These are phyloP conservation scores for Epipyxis sp. DNA, from an alignment of 108 stramenopile genomes.

Conservation along the genomic window DNA sequence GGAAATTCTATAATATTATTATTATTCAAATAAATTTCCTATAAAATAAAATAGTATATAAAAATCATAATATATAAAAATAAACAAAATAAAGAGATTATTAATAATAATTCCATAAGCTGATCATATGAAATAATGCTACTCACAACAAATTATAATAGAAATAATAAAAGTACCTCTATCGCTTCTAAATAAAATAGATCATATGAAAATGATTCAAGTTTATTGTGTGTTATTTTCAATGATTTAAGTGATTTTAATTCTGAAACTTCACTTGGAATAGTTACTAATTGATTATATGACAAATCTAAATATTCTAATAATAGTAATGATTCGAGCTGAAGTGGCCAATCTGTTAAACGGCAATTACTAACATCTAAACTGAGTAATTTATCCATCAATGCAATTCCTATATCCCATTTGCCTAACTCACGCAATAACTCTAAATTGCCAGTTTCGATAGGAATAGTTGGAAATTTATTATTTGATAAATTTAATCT, in stretches of 20 bases:
- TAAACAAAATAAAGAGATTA: too few species aligned
- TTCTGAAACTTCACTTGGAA: background rate
- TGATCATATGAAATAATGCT: too few species aligned
- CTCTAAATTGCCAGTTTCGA: conserved; percentile 16
- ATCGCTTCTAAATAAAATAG: background rate
- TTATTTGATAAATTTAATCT: conserved; percentile 14
- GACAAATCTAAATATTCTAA: conserved; percentile 3
- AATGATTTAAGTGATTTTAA: too few species aligned
- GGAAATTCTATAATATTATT: too few species aligned
- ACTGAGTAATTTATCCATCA: background rate
- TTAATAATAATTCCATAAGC: too few species aligned
- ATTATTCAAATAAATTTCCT: too few species aligned
- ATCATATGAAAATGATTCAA: background rate
- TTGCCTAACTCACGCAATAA: background rate
- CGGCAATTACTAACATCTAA: background rate
- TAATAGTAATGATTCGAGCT: background rate
- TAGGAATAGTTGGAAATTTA: background rate
- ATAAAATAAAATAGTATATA: too few species aligned
- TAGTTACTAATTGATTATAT: background rate
- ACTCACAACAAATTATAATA: too few species aligned
- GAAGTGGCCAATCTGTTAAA: background rate
- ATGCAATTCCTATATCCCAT: background rate
- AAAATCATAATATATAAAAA: too few species aligned
- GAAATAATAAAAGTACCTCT: too few species aligned
- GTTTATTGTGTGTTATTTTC: too few species aligned